phyloP scores from a whole-genome alignment of 495 filamentous ascomycete genomes.

The Hyaloscypha hepaticicola region DNA sequence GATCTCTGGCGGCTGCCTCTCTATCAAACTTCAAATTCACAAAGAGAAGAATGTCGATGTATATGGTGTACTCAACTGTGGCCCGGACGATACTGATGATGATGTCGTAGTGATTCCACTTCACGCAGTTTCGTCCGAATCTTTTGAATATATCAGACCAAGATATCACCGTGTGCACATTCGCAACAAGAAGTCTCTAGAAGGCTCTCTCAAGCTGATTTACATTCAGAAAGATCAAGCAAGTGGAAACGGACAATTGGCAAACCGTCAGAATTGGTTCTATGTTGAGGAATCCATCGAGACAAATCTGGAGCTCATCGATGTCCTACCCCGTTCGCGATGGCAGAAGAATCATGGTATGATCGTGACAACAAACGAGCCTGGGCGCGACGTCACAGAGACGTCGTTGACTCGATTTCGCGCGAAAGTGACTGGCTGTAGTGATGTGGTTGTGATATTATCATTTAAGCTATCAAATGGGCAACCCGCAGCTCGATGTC shows the following conservation, averaged over 20 bases:
- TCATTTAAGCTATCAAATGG: constrained; percentile 6
- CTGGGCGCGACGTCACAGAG: constrained; percentile 4
- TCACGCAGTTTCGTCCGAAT: neutral
- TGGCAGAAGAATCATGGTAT: constrained; percentile 20
- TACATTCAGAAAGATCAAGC: constrained; percentile 5
- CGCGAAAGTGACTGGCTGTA: neutral
- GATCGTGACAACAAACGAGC: constrained; percentile 4
- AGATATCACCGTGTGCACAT: constrained; percentile 1
- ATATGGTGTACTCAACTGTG: constrained; percentile 22
- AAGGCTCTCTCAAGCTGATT: neutral
- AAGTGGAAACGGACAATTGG: neutral
- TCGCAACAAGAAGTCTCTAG: neutral
- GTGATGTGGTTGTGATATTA: constrained; percentile 23
- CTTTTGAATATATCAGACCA: constrained; percentile 24
- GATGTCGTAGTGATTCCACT: constrained; percentile 23
- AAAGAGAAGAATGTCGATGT: neutral
- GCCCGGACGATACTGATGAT: constrained; percentile 18
- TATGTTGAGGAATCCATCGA: constrained; percentile 12
- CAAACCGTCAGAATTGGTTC: constrained; percentile 17
- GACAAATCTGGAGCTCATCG: constrained; percentile 18
- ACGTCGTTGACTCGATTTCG: constrained; percentile 7
- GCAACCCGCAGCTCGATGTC: constrained; percentile 5
- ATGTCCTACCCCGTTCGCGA: constrained; percentile 4
- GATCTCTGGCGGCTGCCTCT: constrained; percentile 22
- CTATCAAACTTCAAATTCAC: constrained; percentile 12